Percentiles rank a stretch among this genome's conserved stretches.
Evolutionary conservation across 305 asterid genomes (phyloP).

Genomic region (Salvia sclarea): DNA sequence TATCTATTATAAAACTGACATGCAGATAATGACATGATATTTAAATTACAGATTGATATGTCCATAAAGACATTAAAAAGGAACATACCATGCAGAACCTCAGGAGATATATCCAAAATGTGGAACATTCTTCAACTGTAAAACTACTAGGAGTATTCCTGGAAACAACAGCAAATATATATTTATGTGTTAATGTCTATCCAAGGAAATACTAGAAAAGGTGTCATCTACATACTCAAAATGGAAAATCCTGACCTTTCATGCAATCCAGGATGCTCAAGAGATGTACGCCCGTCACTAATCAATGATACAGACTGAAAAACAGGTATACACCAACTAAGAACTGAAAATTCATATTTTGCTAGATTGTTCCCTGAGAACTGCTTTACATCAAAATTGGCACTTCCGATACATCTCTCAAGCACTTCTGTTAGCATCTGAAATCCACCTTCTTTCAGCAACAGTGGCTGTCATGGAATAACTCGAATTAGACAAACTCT

Average conservation of each 20-base stretch:
- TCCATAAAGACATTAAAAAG: slow-evolving; percentile 17
- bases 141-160: slow-evolving; percentile 54
- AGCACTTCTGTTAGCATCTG: slow-evolving; percentile 68
- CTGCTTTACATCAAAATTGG: slow-evolving; percentile 52
- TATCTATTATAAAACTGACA: slow-evolving; percentile 18
- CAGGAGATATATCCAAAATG: slow-evolving; percentile 57
- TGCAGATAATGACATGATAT: slow-evolving; percentile 15
- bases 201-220: slow-evolving; percentile 27
- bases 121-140: slow-evolving; percentile 57
- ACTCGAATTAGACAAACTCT: slow-evolving; percentile 34
- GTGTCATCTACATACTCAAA: slow-evolving; percentile 31
- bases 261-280: slow-evolving; percentile 44
- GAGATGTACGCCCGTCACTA: slow-evolving; percentile 49
- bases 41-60: slow-evolving; percentile 9
- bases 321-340: slow-evolving; percentile 73
- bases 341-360: slow-evolving; percentile 45
- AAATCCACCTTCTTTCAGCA: slow-evolving; percentile 69
- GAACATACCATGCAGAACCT: slow-evolving; percentile 55
- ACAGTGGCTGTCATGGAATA: slow-evolving; percentile 53
- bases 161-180: slow-evolving; percentile 35
- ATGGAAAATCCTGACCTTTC: slow-evolving; percentile 55
- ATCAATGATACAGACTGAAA: slow-evolving; percentile 66
- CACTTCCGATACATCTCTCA: slow-evolving; percentile 59
- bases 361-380: slow-evolving; percentile 41
- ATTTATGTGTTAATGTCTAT: slow-evolving; percentile 11